Conservation (phyloP, 2,329 filamentous ascomycete species). For the Penicillium expansum region DNA sequence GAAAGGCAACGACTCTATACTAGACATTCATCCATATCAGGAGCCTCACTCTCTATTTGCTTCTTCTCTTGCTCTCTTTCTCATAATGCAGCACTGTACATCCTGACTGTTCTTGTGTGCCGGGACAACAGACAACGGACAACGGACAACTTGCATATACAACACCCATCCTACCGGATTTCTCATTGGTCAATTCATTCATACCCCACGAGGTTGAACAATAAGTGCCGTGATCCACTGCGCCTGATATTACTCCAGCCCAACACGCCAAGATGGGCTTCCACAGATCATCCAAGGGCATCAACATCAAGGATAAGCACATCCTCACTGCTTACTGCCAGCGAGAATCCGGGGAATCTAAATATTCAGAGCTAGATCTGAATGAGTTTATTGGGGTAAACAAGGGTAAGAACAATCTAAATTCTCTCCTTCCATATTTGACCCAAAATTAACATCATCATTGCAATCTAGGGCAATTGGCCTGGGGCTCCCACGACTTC, state of each 20-base stretch:
- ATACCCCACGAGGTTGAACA: background rate
- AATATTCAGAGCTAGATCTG: slow-evolving; percentile 23
- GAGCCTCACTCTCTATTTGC: background rate
- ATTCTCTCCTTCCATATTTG: too few species aligned
- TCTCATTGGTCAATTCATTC: background rate
- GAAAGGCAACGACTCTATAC: background rate
- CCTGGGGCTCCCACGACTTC: slow-evolving; percentile 19
- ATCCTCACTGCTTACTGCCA: slow-evolving; percentile 23
- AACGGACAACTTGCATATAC: background rate
- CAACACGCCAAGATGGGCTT: slow-evolving; percentile 17
- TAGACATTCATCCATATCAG: background rate
- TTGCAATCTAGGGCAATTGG: slow-evolving; percentile 13
- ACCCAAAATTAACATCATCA: background rate
- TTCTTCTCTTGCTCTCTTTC: background rate
- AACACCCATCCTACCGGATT: background rate
- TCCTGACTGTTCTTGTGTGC: background rate
- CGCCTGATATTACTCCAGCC: background rate
- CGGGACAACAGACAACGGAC: background rate
- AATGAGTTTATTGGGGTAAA: slow-evolving; percentile 15
- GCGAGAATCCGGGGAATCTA: slow-evolving; percentile 14
- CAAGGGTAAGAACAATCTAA: slow-evolving; percentile 14
- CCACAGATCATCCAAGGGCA: slow-evolving; percentile 20
- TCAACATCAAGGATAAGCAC: slow-evolving; percentile 20
- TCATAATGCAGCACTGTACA: background rate
- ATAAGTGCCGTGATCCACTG: background rate